These are phyloP conservation scores for Vigna nakashimae DNA, from an alignment of 306 rosid genomes.

Conservation along the genomic window DNA sequence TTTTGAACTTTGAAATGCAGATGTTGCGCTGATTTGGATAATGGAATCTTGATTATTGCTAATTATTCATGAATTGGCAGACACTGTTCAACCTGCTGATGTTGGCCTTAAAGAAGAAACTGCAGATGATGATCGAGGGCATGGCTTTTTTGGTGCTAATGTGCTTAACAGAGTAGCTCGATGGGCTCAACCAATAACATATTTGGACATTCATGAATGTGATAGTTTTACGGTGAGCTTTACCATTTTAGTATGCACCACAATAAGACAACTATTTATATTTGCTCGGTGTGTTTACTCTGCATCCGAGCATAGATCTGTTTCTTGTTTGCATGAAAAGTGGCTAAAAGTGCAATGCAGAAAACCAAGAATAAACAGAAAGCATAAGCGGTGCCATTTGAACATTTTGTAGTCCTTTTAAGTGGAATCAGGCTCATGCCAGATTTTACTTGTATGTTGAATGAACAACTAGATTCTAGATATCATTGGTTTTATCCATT, in stretches of 20 bases:
- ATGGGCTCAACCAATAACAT: conserved; percentile 95
- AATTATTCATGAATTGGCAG: conserved; percentile 53
- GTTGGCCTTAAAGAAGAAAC: conserved; percentile 81
- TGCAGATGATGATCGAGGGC: conserved; percentile 82
- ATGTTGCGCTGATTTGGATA: conserved; percentile 17
- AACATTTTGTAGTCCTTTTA: conserved; percentile 31
- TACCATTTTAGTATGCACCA: background rate
- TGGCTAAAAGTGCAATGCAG: conserved; percentile 15
- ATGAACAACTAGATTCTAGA: conserved; percentile 12
- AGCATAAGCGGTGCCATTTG: background rate
- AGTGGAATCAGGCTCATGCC: background rate
- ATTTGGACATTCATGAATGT: conserved; percentile 71
- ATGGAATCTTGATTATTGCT: conserved; percentile 35
- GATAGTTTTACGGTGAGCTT: conserved; percentile 76
- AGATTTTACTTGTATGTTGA: conserved; percentile 34
- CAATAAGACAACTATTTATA: conserved; percentile 24
- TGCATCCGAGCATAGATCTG: conserved; percentile 6
- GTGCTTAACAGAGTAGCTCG: conserved; percentile 67
- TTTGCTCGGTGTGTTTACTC: background rate
- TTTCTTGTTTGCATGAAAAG: conserved; percentile 2
- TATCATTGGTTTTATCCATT: background rate
- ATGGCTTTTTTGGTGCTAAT: conserved; percentile 68
- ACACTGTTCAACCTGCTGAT: conserved; percentile 69
- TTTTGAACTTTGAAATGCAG: conserved; percentile 33
- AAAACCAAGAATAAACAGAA: background rate